A percentile compares a stretch with the other conserved stretches of the same genome.
phyloP scores from a whole-genome alignment of 768 basidiomycete species.

The Boletus sp. region DNA sequence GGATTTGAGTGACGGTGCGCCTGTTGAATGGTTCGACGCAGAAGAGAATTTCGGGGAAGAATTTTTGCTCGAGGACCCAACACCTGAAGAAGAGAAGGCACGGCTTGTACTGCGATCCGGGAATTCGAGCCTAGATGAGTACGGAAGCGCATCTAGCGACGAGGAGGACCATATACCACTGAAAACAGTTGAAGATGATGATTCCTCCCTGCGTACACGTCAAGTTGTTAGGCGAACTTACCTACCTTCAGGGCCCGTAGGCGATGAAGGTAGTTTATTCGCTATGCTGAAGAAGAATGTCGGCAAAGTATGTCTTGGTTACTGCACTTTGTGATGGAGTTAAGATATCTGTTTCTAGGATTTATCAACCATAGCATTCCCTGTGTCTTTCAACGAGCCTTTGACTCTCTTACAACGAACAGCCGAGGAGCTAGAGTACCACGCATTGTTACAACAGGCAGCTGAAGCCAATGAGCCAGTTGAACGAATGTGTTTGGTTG shows the following conservation, averaged over 20 bases:
- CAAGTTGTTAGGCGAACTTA: constrained; percentile 49
- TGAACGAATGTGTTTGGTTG: constrained; percentile 69
- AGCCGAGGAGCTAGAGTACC: constrained; percentile 84
- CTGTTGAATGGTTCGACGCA: constrained; percentile 77
- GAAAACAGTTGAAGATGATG: constrained; percentile 1
- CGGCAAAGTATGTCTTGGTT: constrained; percentile 57
- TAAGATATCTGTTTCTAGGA: constrained; percentile 45
- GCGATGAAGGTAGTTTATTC: constrained; percentile 81
- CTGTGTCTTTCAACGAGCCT: constrained; percentile 90
- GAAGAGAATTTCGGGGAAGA: constrained; percentile 49
- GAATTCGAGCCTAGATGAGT: constrained; percentile 38
- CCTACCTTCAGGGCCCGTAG: constrained; percentile 57
- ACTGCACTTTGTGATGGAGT: background rate
- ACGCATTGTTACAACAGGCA: constrained; percentile 64
- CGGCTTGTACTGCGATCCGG: constrained; percentile 38
- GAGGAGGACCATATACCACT: constrained; percentile 35
- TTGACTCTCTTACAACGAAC: constrained; percentile 75
- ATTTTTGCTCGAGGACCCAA: constrained; percentile 54
- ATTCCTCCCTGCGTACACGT: constrained; percentile 5
- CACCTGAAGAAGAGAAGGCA: constrained; percentile 38
- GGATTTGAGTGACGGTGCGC: constrained; percentile 44
- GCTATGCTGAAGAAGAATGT: constrained; percentile 84
- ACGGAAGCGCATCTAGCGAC: constrained; percentile 45
- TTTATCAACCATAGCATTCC: constrained; percentile 75
- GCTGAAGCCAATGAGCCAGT: constrained; percentile 53